phyloP scores from a whole-genome alignment of 306 rosid species.

The Abrus pulchellus region DNA sequence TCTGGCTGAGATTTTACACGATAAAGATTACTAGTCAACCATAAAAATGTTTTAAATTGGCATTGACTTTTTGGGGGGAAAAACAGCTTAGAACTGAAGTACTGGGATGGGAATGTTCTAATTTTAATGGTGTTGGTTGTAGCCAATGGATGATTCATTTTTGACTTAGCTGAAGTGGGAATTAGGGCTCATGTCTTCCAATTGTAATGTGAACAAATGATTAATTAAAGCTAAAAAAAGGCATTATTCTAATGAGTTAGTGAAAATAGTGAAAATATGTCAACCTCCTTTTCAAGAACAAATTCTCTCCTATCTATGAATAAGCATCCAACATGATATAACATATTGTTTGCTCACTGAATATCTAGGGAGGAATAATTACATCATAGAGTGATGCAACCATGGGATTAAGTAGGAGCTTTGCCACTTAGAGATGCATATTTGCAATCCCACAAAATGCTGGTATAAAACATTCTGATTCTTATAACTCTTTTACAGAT shows the following conservation, averaged over 20 bases:
- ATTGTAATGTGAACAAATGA: not conserved
- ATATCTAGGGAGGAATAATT: slow-evolving; percentile 25
- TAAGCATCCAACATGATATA: slow-evolving; percentile 40
- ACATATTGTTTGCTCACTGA: slow-evolving; percentile 16
- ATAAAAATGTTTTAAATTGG: not conserved
- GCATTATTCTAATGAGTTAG: not conserved
- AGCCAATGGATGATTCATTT: slow-evolving; percentile 1
- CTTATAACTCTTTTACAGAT: slow-evolving; percentile 16
- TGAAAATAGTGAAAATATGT: not conserved
- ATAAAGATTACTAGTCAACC: not conserved
- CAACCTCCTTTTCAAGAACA: slow-evolving; percentile 27
- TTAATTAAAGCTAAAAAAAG: not conserved
- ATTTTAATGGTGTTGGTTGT: not conserved
- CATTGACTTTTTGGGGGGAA: not conserved
- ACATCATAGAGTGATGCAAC: slow-evolving; percentile 46
- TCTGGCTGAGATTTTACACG: not conserved
- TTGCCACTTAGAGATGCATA: slow-evolving; percentile 35
- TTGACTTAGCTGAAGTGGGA: not conserved
- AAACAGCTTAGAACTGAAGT: not conserved
- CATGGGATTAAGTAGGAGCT: slow-evolving; percentile 4
- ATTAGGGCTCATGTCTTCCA: slow-evolving; percentile 9
- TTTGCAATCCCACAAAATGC: slow-evolving; percentile 38
- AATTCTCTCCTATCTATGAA: slow-evolving; percentile 41
- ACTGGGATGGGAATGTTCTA: not conserved
- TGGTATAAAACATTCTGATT: slow-evolving; percentile 43